These are phyloP conservation scores for Serendipita indica DNA, from an alignment of 768 basidiomycete genomes.

Conservation along the genomic window DNA sequence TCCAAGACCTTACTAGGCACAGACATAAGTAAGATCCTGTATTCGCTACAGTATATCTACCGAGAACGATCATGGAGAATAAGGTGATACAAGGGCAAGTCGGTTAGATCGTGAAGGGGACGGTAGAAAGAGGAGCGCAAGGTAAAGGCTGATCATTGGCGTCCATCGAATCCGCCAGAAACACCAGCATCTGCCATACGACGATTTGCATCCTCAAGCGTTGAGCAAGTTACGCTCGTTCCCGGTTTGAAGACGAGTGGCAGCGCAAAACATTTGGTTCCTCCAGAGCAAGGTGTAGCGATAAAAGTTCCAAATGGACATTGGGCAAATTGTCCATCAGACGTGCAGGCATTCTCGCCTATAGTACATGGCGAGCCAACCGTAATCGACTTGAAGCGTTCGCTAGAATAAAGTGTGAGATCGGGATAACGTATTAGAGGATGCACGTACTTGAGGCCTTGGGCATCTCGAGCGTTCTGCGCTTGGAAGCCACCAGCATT, in stretches of 20 bases:
- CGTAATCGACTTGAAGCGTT: not conserved
- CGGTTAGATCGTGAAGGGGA: not conserved
- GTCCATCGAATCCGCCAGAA: constrained; percentile 26
- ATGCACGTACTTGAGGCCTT: not conserved
- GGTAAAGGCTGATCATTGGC: not conserved
- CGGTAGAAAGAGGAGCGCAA: not conserved
- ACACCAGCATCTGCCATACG: constrained; percentile 36
- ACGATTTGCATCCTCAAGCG: constrained; percentile 30
- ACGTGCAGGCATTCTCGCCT: not conserved
- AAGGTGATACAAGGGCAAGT: too few species aligned
- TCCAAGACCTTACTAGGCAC: too few species aligned
- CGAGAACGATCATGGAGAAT: too few species aligned
- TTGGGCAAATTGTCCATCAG: constrained; percentile 30
- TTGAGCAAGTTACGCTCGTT: constrained; percentile 38
- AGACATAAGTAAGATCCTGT: too few species aligned
- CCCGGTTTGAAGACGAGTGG: constrained; percentile 37
- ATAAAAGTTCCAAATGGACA: constrained; percentile 37
- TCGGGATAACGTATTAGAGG: not conserved
- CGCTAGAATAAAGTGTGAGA: not conserved
- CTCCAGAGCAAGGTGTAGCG: constrained; percentile 21
- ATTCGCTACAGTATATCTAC: too few species aligned
- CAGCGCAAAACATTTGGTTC: constrained; percentile 32
- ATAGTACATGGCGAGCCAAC: not conserved
- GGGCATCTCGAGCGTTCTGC: not conserved
- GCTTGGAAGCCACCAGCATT: not conserved